Evolutionary conservation across 257 asterid species (phyloP).

Genomic region (Solanum dulcamara): DNA sequence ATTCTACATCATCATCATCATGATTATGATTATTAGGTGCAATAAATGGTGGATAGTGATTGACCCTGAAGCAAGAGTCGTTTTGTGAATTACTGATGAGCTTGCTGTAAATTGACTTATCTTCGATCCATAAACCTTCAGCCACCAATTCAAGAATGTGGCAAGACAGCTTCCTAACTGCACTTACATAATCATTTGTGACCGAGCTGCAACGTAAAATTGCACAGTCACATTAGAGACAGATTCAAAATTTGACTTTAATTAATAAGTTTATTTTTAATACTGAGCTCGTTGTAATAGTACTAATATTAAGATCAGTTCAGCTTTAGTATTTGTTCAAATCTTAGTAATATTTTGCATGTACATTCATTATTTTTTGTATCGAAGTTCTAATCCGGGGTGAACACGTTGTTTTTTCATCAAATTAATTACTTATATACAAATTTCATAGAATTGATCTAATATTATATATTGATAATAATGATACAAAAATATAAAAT

Average conservation of each 20-base stretch:
- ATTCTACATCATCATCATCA: neutral
- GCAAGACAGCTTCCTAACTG: conserved; percentile 42
- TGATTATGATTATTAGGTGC: neutral
- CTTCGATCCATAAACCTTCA: conserved; percentile 30
- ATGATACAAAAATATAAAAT: neutral
- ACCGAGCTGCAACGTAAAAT: too few relatives aligned
- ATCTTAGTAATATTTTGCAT: too few relatives aligned
- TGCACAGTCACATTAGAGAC: neutral
- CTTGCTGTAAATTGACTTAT: conserved; percentile 31
- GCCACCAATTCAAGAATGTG: conserved; percentile 58
- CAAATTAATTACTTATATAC: too few relatives aligned
- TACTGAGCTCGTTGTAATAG: neutral
- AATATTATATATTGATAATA: too few relatives aligned
- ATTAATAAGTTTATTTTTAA: too few relatives aligned
- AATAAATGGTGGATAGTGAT: conserved; percentile 44
- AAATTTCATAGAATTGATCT: too few relatives aligned
- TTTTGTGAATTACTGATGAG: conserved; percentile 37
- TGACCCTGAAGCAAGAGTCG: conserved; percentile 73
- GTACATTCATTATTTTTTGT: too few relatives aligned
- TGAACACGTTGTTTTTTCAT: too few relatives aligned
- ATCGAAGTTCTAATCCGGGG: too few relatives aligned
- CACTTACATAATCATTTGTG: conserved; percentile 46
- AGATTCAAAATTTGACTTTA: neutral
- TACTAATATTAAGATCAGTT: too few relatives aligned
- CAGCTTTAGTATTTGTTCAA: too few relatives aligned